Conservation (phyloP, 129 eudicot genomes). For the Flaveria trinervia region DNA sequence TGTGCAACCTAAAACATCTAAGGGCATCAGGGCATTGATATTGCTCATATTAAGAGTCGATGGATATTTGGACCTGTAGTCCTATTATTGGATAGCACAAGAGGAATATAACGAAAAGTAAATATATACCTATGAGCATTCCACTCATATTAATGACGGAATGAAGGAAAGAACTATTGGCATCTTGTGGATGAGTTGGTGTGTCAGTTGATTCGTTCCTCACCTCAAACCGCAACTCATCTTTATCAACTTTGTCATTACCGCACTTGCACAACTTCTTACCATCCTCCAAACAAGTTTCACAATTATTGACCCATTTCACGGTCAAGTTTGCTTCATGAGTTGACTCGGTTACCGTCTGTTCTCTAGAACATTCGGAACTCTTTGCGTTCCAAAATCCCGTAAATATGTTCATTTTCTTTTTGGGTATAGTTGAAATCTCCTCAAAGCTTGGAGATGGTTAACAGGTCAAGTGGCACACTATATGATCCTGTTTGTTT, state of each 20-base stretch:
- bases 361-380: slow-evolving; percentile 32
- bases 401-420: slow-evolving; percentile 31
- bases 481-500: slow-evolving; percentile 27
- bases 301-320: slow-evolving; percentile 37
- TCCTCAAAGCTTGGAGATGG: slow-evolving; percentile 36
- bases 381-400: slow-evolving; percentile 19
- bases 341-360: slow-evolving; percentile 22
- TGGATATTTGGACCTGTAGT: too few relatives aligned
- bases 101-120: not conserved
- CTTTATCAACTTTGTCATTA: not conserved
- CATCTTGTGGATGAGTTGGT: slow-evolving; percentile 16
- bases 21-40: too few relatives aligned
- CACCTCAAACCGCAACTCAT: slow-evolving; percentile 32
- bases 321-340: slow-evolving; percentile 24
- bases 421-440: not conserved
- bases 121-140: slow-evolving; percentile 72
- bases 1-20: too few relatives aligned
- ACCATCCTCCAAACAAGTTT: slow-evolving; percentile 40
- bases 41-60: too few relatives aligned
- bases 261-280: slow-evolving; percentile 32
- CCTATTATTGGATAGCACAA: not conserved
- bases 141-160: slow-evolving; percentile 83
- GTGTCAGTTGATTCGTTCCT: slow-evolving; percentile 22
- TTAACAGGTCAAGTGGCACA: slow-evolving; percentile 1
- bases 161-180: slow-evolving; percentile 63